Base-by-base conservation (phyloP, 2,329 filamentous ascomycete species). In the Lachnellula cervina region DNA sequence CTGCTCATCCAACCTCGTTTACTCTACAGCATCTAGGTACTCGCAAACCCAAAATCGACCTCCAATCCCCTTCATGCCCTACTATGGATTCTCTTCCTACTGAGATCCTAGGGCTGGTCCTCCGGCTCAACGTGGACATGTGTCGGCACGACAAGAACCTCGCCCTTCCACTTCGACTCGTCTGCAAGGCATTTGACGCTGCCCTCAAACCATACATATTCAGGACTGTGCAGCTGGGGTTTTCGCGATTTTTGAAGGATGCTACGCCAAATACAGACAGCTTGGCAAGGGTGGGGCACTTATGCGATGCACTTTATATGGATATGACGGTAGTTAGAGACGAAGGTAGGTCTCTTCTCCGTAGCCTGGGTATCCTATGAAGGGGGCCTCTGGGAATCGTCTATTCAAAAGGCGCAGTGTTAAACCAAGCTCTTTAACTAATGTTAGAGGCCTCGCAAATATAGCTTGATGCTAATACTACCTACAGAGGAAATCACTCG, bases 311-410 rank as follows among this genome's bases (percentile, higher is more conserved):
- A 32, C 62, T 81, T 4, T 78, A 76, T 56, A 70, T 81, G 48
- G 78, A 81, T 62, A 67, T 81, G 65, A 80, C 78, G 76, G 72
- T 80, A 16, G 66, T 81, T 38, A 73, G 78, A 60, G 78, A 81
- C 62, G 76, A 80, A 52, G 64, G 78, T 80, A 68, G 74, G 60
- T 43, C 13, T 40, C 17, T 21, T 16, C 44, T 43, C 38, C 17
- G n/a, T 44, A 17, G 4, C 37, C 51, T 37, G 34, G 40, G 9
- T 50, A 44, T 48, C 3, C 8, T 17, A 19, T 48, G 16, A 16
- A 38, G 14, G 14, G n/a, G 16, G 14, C 11, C 23, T 37, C 19
- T 13, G 35, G 9, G 34, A 32, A 53, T 34, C n/a, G 9, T n/a
- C 5, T 8, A 14, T 51, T 44, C 40, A 17, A 25, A 42, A 14